Evolutionary conservation across 2,329 filamentous ascomycete genomes (phyloP).

Genomic region (Talaromyces sp.): DNA sequence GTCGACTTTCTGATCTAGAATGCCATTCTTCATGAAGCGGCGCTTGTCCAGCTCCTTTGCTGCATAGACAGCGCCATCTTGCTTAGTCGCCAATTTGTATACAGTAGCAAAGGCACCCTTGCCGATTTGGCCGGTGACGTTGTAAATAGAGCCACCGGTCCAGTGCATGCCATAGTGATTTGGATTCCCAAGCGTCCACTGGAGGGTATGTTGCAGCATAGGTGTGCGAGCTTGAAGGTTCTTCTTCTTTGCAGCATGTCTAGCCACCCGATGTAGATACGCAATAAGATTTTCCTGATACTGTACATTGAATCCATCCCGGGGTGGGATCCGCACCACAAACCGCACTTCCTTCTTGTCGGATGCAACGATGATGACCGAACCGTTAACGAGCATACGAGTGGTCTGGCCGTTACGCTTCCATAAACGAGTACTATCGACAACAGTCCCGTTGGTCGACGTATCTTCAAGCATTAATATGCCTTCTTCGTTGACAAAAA

Average conservation of each 20-base stretch:
- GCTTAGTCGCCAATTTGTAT: slow-evolving; percentile 81
- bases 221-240: slow-evolving; percentile 19
- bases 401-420: slow-evolving; percentile 45
- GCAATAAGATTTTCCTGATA: slow-evolving; percentile 65
- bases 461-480: slow-evolving; percentile 88
- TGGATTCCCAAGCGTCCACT: slow-evolving; percentile 35
- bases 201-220: slow-evolving; percentile 21
- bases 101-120: slow-evolving; percentile 95
- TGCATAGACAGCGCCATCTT: slow-evolving; percentile 75
- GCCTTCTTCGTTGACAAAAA: slow-evolving; percentile 80
- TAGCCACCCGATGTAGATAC: slow-evolving; percentile 51
- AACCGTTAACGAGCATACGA: slow-evolving; percentile 66
- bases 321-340: slow-evolving; percentile 74
- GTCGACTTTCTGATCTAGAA: slow-evolving; percentile 84
- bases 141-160: slow-evolving; percentile 81
- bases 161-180: slow-evolving; percentile 59
- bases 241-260: slow-evolving; percentile 16
- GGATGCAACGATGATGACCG: slow-evolving; percentile 64
- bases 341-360: slow-evolving; percentile 66
- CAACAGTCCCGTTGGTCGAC: slow-evolving; percentile 92
- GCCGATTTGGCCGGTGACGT: slow-evolving; percentile 73
- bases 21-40: slow-evolving; percentile 85
- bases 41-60: slow-evolving; percentile 94
- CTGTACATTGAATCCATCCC: slow-evolving; percentile 61
- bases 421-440: slow-evolving; percentile 66